These are phyloP conservation scores for Ceratobasidium theobromae DNA, from an alignment of 1,284 basidiomycete genomes.

Conservation along the genomic window DNA sequence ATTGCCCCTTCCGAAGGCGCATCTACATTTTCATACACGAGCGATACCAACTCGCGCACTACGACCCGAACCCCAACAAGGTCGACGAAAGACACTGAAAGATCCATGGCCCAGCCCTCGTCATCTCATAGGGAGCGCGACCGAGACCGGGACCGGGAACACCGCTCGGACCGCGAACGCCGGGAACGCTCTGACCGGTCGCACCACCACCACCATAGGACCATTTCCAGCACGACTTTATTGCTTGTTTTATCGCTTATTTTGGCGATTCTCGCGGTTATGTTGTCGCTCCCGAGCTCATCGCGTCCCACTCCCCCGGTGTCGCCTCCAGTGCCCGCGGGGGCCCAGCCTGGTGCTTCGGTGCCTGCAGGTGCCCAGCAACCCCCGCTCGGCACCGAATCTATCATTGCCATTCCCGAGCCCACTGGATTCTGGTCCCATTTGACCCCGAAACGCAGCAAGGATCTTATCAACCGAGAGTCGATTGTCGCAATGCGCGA, in stretches of 20 bases:
- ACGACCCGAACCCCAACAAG: slow-evolving; percentile 15
- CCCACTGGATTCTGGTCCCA: slow-evolving; percentile 64
- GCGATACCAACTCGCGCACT: slow-evolving; percentile 14
- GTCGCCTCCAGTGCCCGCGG: not conserved
- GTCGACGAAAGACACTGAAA: slow-evolving; percentile 17
- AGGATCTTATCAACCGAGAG: slow-evolving; percentile 73
- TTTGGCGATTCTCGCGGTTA: slow-evolving; percentile 76
- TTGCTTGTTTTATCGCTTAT: slow-evolving; percentile 79
- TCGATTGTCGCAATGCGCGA: slow-evolving; percentile 72
- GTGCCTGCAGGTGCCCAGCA: not conserved
- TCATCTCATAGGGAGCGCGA: slow-evolving; percentile 62
- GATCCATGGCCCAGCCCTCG: slow-evolving; percentile 66
- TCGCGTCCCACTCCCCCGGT: slow-evolving; percentile 35
- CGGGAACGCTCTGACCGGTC: slow-evolving; percentile 41
- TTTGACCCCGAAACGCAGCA: slow-evolving; percentile 74
- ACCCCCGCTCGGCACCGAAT: slow-evolving; percentile 36
- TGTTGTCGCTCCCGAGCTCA: slow-evolving; percentile 72
- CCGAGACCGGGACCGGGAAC: slow-evolving; percentile 57
- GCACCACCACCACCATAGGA: slow-evolving; percentile 72
- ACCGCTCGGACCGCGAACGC: slow-evolving; percentile 52
- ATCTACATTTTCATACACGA: slow-evolving; percentile 19
- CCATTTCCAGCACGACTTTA: slow-evolving; percentile 83
- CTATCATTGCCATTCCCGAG: slow-evolving; percentile 43
- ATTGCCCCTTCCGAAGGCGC: slow-evolving; percentile 6
- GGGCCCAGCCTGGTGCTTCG: not conserved